These are phyloP conservation scores for Cercophora samala DNA, from an alignment of 495 filamentous ascomycete genomes.

Conservation along the genomic window DNA sequence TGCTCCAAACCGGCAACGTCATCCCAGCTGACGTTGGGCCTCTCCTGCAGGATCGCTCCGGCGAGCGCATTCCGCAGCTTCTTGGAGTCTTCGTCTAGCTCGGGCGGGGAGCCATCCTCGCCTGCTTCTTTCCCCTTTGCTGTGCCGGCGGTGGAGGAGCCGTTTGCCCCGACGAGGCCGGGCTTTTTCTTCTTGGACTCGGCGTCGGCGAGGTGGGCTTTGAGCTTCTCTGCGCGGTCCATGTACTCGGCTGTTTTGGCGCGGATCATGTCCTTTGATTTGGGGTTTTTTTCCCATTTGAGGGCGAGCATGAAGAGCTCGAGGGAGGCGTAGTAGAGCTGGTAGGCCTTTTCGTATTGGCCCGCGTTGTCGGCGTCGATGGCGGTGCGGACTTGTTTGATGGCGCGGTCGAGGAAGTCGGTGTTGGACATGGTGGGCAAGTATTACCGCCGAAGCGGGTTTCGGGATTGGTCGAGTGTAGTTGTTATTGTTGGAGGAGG, in stretches of 20 bases:
- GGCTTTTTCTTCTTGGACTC: slow-evolving; percentile 68
- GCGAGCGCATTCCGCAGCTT: slow-evolving; percentile 87
- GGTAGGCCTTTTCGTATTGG: slow-evolving; percentile 94
- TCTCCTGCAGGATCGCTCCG: slow-evolving; percentile 89
- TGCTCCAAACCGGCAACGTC: slow-evolving; percentile 95
- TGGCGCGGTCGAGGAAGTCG: slow-evolving; percentile 92
- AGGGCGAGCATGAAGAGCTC: slow-evolving; percentile 95
- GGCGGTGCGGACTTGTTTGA: slow-evolving; percentile 92
- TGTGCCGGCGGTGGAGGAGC: slow-evolving; percentile 66
- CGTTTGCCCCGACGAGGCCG: slow-evolving; percentile 82
- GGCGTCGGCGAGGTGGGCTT: slow-evolving; percentile 78
- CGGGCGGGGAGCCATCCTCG: slow-evolving; percentile 57
- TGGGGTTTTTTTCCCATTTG: slow-evolving; percentile 98
- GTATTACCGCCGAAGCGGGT: slow-evolving; percentile 1
- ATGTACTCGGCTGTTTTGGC: slow-evolving; percentile 93
- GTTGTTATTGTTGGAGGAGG: slow-evolving; percentile 5
- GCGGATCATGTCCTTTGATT: slow-evolving; percentile 94
- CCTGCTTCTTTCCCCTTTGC: slow-evolving; percentile 51
- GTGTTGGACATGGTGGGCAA: slow-evolving; percentile 77
- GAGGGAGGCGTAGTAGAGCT: slow-evolving; percentile 87
- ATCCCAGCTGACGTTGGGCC: slow-evolving; percentile 95
- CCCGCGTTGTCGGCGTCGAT: slow-evolving; percentile 94
- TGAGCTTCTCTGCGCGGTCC: slow-evolving; percentile 96
- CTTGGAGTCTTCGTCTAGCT: slow-evolving; percentile 84
- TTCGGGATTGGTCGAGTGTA: slow-evolving; percentile 7